Evolutionary conservation across 2,329 filamentous ascomycete species (phyloP).

Genomic region (Calonectria leucothoes): DNA sequence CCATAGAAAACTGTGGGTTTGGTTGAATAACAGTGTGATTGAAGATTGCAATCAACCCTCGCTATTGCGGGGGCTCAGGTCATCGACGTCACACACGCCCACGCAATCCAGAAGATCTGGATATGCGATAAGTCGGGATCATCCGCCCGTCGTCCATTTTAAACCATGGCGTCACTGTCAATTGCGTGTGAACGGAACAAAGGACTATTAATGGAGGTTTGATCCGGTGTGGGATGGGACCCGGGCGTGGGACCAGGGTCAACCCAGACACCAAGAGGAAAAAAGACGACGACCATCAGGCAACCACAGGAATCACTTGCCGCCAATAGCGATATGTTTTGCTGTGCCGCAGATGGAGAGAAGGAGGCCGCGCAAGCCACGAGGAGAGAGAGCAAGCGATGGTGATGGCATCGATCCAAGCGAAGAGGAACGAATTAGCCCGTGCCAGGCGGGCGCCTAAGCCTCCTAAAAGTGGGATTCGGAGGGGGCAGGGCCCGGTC

Average conservation of each 20-base stretch:
- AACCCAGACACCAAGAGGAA: not conserved
- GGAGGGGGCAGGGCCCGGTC: constrained; percentile 2
- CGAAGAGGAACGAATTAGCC: not conserved
- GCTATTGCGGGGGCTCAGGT: not conserved
- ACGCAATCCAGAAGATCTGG: not conserved
- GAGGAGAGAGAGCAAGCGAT: not conserved
- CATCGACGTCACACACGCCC: not conserved
- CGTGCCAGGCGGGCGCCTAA: not conserved
- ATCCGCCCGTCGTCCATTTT: not conserved
- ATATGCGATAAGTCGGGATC: not conserved
- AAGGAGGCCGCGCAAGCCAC: not conserved
- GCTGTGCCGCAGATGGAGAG: not conserved
- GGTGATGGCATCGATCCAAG: not conserved
- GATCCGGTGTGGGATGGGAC: not conserved
- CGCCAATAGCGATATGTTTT: not conserved
- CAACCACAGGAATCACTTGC: not conserved
- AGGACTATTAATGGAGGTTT: not conserved
- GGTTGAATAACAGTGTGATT: not conserved
- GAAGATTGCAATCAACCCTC: not conserved
- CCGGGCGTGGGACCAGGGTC: not conserved
- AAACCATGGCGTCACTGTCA: not conserved
- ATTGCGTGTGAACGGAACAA: not conserved
- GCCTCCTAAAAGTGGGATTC: not conserved
- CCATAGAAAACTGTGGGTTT: not conserved
- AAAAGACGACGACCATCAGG: not conserved